Evolutionary conservation across 176 grass and related monocot species (phyloP).

Genomic region (Saccharum officinarum): DNA sequence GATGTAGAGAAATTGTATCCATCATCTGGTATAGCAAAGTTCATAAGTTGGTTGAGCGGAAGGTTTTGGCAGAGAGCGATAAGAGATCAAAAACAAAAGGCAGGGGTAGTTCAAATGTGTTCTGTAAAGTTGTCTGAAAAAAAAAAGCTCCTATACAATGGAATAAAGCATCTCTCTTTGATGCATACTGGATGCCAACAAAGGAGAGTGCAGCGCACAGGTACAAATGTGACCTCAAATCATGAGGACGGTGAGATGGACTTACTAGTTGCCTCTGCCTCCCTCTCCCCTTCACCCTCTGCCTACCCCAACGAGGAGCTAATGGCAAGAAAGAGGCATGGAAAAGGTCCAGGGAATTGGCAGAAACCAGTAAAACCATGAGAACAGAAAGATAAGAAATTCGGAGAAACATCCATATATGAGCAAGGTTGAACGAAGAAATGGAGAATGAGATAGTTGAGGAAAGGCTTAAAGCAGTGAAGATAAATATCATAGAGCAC

Average conservation of each 20-base stretch:
- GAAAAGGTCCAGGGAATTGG: neutral
- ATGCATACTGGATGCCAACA: neutral
- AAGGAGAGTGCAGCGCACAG: neutral
- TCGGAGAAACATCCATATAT: neutral
- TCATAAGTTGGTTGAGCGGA: slow-evolving; percentile 22
- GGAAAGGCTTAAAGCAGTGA: neutral
- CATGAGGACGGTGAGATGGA: neutral
- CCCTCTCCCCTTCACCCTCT: neutral
- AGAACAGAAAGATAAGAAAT: neutral
- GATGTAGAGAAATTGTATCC: neutral
- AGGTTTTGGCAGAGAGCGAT: neutral
- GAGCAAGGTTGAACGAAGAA: neutral
- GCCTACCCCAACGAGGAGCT: neutral
- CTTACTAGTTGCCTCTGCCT: neutral
- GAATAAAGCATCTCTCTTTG: neutral
- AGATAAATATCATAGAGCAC: neutral
- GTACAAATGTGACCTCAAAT: neutral
- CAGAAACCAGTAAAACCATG: neutral
- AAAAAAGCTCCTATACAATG: neutral
- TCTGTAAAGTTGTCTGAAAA: neutral
- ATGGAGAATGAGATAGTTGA: neutral
- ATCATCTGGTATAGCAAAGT: neutral
- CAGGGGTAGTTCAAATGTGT: neutral
- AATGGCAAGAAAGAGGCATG: neutral
- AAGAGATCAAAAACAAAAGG: neutral